Conservation (phyloP, 805 yeast genomes). For the Wickerhamomyces alni region DNA sequence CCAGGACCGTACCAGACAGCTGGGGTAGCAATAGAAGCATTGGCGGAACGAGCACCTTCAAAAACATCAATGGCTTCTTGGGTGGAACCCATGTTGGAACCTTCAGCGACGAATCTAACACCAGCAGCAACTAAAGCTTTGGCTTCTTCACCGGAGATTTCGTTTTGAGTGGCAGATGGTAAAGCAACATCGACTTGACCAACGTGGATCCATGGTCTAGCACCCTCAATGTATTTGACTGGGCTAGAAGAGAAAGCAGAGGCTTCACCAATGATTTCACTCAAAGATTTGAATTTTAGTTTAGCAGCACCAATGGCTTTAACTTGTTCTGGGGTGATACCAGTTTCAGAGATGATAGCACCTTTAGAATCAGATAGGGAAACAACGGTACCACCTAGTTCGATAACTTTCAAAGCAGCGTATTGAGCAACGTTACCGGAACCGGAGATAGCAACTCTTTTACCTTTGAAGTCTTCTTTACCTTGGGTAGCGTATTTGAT, state of each 20-base stretch:
- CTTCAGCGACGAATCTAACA: conserved; percentile 92
- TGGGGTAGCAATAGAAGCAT: conserved; percentile 34
- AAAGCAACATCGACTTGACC: conserved; percentile 92
- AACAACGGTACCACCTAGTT: conserved; percentile 92
- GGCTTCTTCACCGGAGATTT: conserved; percentile 95
- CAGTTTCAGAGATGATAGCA: conserved; percentile 67
- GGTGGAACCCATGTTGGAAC: conserved; percentile 99
- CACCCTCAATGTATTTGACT: conserved; percentile 84
- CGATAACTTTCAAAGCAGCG: conserved; percentile 96
- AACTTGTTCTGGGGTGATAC: conserved; percentile 82
- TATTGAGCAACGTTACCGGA: conserved; percentile 99
- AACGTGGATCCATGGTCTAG: conserved; percentile 93
- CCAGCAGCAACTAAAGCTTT: conserved; percentile 90
- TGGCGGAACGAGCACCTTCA: conserved; percentile 66
- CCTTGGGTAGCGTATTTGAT: conserved; percentile 88
- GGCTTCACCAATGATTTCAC: conserved; percentile 54
- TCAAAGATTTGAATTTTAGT: conserved; percentile 69
- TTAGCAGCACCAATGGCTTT: conserved; percentile 71
- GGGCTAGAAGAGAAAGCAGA: conserved; percentile 50
- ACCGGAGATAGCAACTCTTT: conserved; percentile 95
- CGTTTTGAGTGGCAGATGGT: conserved; percentile 98
- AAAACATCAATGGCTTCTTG: conserved; percentile 94
- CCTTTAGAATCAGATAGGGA: conserved; percentile 96
- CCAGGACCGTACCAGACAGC: conserved; percentile 98
- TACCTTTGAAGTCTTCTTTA: conserved; percentile 85